Conservation (phyloP, 139 green algal genomes). For the Zygnema cylindricum region DNA sequence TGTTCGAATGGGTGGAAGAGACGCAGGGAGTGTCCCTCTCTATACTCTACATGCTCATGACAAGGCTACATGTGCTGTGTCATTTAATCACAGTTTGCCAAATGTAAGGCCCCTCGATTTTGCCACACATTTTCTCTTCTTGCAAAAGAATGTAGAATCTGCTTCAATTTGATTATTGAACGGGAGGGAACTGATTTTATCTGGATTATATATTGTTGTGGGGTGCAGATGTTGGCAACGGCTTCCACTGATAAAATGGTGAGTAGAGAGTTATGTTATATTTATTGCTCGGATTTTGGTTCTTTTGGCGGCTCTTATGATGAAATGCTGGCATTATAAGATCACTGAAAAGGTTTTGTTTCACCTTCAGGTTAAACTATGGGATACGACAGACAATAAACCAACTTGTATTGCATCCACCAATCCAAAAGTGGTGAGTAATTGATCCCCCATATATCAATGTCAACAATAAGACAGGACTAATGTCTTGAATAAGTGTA, state of each 20-base stretch:
- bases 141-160: not conserved
- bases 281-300: too few species aligned
- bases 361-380: conserved; percentile 87
- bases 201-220: too few species aligned
- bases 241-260: conserved; percentile 91
- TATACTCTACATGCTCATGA: conserved; percentile 84
- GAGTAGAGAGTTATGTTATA: not conserved
- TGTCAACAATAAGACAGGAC: too few species aligned
- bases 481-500: too few species aligned
- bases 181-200: too few species aligned
- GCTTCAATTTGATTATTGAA: too few species aligned
- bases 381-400: conserved; percentile 74
- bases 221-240: conserved; percentile 79
- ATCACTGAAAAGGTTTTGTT: too few species aligned
- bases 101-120: conserved; percentile 41
- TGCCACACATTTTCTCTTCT: not conserved
- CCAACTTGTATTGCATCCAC: conserved; percentile 75
- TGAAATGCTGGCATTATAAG: too few species aligned
- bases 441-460: conserved; percentile 19
- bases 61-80: conserved; percentile 75
- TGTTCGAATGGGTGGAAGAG: conserved; percentile 6
- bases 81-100: conserved; percentile 65
- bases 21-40: conserved; percentile 62
- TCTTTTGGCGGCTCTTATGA: too few species aligned
- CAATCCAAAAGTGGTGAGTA: conserved; percentile 68